Evolutionary conservation across 2,329 filamentous ascomycete species (phyloP).

Genomic region (Beauveria varroae): DNA sequence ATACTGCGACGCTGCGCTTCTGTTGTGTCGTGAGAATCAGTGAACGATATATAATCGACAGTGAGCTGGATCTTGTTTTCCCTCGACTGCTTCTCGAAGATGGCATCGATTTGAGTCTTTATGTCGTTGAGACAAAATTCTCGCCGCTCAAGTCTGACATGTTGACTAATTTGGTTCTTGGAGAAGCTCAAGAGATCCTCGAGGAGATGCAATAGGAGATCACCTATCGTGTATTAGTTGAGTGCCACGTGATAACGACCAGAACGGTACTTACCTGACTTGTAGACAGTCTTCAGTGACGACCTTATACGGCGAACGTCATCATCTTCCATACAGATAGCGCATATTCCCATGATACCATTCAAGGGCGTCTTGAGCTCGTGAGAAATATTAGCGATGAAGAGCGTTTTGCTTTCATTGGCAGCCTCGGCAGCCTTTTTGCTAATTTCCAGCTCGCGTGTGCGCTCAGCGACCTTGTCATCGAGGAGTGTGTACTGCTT

Average conservation of each 20-base stretch:
- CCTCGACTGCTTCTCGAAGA: constrained; percentile 83
- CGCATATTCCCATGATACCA: constrained; percentile 90
- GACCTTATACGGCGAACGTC: constrained; percentile 71
- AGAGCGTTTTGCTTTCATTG: constrained; percentile 94
- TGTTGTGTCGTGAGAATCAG: neutral
- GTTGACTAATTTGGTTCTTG: constrained; percentile 89
- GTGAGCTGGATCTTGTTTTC: constrained; percentile 69
- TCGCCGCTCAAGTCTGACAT: constrained; percentile 71
- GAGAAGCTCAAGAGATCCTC: constrained; percentile 89
- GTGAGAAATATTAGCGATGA: constrained; percentile 88
- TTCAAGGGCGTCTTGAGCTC: constrained; percentile 92
- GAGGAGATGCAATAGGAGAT: constrained; percentile 75
- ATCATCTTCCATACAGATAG: constrained; percentile 87
- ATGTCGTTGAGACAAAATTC: constrained; percentile 81
- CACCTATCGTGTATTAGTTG: constrained; percentile 31
- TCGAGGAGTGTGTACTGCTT: constrained; percentile 82
- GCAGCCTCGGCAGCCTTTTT: constrained; percentile 92
- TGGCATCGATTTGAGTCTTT: constrained; percentile 71
- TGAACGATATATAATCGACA: constrained; percentile 49
- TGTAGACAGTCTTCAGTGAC: constrained; percentile 81
- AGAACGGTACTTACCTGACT: constrained; percentile 47
- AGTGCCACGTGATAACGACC: neutral
- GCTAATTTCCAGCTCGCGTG: constrained; percentile 76
- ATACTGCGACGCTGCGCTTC: neutral
- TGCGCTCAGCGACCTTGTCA: constrained; percentile 75